Evolutionary conservation across 2,329 filamentous ascomycete genomes (phyloP).

Genomic region (Colletotrichum lentis): DNA sequence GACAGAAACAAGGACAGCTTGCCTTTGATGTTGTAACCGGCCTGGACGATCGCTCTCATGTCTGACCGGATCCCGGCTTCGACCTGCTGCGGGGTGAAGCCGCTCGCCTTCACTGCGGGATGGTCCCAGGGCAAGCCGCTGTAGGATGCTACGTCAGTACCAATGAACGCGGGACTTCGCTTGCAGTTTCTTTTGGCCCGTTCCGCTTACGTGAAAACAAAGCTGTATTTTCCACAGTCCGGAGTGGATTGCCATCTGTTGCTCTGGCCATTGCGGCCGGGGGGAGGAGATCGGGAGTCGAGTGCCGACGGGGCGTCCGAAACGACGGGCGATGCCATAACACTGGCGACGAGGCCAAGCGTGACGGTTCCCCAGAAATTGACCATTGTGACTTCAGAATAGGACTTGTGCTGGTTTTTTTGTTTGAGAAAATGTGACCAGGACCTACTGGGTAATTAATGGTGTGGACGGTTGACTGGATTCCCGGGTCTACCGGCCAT

Average conservation of each 20-base stretch:
- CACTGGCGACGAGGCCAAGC: not conserved
- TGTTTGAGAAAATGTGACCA: not conserved
- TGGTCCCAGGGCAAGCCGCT: slow-evolving; percentile 34
- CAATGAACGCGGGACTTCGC: too few relatives aligned
- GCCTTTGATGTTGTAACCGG: slow-evolving; percentile 35
- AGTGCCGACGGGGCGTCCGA: not conserved
- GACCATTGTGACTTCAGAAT: slow-evolving; percentile 2
- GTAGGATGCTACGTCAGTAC: not conserved
- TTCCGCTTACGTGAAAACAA: slow-evolving; percentile 20
- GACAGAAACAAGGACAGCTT: not conserved
- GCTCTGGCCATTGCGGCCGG: not conserved
- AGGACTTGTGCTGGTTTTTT: too few relatives aligned
- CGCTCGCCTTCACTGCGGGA: slow-evolving; percentile 21
- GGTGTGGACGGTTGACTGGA: not conserved
- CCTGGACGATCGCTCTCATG: slow-evolving; percentile 22
- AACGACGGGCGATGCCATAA: not conserved
- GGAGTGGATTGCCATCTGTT: not conserved
- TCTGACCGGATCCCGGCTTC: slow-evolving; percentile 29
- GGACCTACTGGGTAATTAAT: not conserved
- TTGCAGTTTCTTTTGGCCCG: too few relatives aligned
- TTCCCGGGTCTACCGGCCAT: too few relatives aligned
- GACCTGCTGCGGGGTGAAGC: slow-evolving; percentile 29
- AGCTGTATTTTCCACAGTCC: slow-evolving; percentile 18
- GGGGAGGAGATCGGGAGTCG: not conserved
- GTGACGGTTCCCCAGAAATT: not conserved